Evolutionary conservation across 805 yeast species (phyloP), one percentile per base, ranked within the genome.

Genomic region (Monosporozyma servazzii): DNA sequence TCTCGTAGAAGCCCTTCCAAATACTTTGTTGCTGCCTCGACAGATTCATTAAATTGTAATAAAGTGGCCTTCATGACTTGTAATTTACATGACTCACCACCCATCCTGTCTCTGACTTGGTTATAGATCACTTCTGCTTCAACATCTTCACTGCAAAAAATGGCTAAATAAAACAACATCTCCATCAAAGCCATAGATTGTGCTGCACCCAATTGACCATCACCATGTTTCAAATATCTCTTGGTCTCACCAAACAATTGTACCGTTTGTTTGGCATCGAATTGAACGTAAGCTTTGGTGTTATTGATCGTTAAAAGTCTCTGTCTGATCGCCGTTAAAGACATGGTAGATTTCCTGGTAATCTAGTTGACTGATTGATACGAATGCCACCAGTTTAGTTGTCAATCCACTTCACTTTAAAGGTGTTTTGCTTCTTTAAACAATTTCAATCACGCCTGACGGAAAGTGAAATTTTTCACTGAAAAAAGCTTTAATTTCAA

Each of bases 101-200:
- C 81, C 62, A 89, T 82, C 61, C 79, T 78, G 61, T 90, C 96
- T 36, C 77, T 64, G 15, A 90, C 63, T 45, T 80, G 71, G 52
- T 84, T 86, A 52, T 88, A 74, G 54, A 80, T 70, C 10, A 77
- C 67, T 57, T 83, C 79, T 10, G 96, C 96, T 55, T 82, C 88
- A 2, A 73, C 68, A 61, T 88, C 96, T 52, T 80, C 76, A 48
- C 78, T 73, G n/a, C 84, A 71, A 51, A 76, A 65, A 37, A 90
- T 66, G 5, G 82, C 70, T 17, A 89, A 71, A 60, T 79, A 80
- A 65, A 88, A 87, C 48, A 85, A 81, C 59, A 88, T 75, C 64
- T 88, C 95, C 56, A 82, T 71, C 30, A 90, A 65, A 7, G 77
- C 73, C 63, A 76, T 82, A 48, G 76, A 66, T n/a, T 79, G 74